Evolutionary conservation across 73 alveolate genomes (phyloP).

Genomic region (Tetrahymena thermophila): DNA sequence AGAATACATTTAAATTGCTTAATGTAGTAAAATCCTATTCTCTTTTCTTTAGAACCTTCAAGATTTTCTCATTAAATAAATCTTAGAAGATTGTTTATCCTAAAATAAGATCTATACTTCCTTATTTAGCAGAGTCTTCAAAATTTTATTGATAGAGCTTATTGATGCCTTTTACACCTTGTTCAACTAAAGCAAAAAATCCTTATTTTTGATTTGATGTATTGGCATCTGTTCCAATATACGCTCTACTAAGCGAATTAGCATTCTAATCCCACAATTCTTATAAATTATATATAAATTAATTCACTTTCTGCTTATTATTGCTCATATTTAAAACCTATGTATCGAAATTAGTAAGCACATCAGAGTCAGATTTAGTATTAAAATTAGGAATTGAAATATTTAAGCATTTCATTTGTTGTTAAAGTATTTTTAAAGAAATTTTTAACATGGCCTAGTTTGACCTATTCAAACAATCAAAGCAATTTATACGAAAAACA

Average conservation of each 20-base stretch:
- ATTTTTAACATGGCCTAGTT: conserved; percentile 36
- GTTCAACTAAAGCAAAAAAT: neutral
- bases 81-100: conserved; percentile 45
- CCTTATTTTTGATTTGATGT: neutral
- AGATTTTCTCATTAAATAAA: conserved; percentile 45
- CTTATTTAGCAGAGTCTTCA: conserved; percentile 61
- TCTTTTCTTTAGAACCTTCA: conserved; percentile 49
- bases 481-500: conserved; percentile 81
- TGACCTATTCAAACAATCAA: conserved; percentile 95
- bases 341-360: neutral
- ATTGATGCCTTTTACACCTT: conserved; percentile 38
- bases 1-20: conserved; percentile 40
- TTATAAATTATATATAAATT: neutral
- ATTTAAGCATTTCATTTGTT: neutral
- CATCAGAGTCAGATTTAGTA: neutral
- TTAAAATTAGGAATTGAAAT: neutral
- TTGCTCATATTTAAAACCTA: neutral
- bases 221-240: neutral
- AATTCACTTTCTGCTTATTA: neutral
- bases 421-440: neutral
- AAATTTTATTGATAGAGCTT: conserved; percentile 63
- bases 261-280: neutral
- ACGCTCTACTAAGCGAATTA: neutral
- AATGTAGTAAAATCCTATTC: conserved; percentile 54
- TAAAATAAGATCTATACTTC: conserved; percentile 54